phyloP scores from a whole-genome alignment of 2,329 filamentous ascomycete species.

The Sporothrix brunneoviolacea region DNA sequence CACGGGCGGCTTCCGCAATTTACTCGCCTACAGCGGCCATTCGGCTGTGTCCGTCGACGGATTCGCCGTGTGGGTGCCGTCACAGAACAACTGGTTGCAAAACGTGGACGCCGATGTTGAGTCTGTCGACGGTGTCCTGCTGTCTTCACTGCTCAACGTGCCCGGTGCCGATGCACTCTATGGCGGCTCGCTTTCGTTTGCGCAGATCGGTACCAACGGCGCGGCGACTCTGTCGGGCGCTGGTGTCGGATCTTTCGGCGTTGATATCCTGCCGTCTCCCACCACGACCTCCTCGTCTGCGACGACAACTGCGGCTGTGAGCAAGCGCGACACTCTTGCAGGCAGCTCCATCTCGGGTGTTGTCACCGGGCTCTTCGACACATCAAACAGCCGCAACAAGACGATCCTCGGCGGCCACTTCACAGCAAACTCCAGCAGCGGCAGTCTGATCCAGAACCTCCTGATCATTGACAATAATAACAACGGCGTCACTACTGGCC shows the following conservation, averaged over 20 bases:
- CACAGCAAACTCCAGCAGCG: slow-evolving; percentile 60
- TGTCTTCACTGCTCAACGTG: slow-evolving; percentile 59
- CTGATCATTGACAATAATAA: slow-evolving; percentile 74
- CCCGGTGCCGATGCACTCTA: slow-evolving; percentile 61
- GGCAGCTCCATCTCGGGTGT: slow-evolving; percentile 54
- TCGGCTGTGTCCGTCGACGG: slow-evolving; percentile 58
- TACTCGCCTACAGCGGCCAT: slow-evolving; percentile 61
- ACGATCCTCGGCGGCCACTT: slow-evolving; percentile 90
- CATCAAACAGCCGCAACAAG: slow-evolving; percentile 58
- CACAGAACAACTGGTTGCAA: slow-evolving; percentile 77
- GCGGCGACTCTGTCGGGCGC: slow-evolving; percentile 57
- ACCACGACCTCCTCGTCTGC: slow-evolving; percentile 23
- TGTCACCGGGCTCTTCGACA: slow-evolving; percentile 73
- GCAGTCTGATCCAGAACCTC: slow-evolving; percentile 69
- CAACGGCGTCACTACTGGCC: slow-evolving; percentile 58
- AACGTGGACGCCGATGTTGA: slow-evolving; percentile 63
- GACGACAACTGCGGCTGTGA: slow-evolving; percentile 30
- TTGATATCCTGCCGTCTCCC: slow-evolving; percentile 43
- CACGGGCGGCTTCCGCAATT: slow-evolving; percentile 69
- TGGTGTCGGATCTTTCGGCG: slow-evolving; percentile 48
- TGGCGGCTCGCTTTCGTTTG: slow-evolving; percentile 75
- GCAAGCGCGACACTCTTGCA: slow-evolving; percentile 41
- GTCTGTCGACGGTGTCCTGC: slow-evolving; percentile 65
- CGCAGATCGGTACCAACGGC: slow-evolving; percentile 65
- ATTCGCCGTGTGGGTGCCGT: slow-evolving; percentile 89